Conservation (phyloP, 1,284 basidiomycete species). For the Ceratobasidium sp. region DNA sequence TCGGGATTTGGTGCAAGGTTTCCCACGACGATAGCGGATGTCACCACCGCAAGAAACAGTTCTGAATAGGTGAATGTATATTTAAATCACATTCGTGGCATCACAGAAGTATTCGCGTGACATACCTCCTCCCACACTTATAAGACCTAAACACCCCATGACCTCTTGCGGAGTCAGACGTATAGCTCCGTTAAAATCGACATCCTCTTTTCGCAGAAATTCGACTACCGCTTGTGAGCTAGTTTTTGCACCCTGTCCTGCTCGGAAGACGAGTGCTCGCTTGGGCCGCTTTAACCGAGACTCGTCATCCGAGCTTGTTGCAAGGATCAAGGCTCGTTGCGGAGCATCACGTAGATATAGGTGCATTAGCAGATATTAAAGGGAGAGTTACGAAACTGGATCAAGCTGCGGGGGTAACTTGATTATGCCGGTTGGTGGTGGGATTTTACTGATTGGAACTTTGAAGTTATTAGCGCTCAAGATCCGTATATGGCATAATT, state of each 20-base stretch:
- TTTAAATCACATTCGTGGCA: neutral
- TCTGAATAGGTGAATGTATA: constrained; percentile 59
- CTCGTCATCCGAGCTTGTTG: constrained; percentile 74
- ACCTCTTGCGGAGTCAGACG: constrained; percentile 72
- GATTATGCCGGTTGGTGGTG: constrained; percentile 10
- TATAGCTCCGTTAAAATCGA: constrained; percentile 71
- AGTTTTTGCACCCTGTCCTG: constrained; percentile 62
- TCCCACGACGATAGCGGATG: constrained; percentile 79
- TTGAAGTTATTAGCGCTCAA: constrained; percentile 16
- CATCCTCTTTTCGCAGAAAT: constrained; percentile 76
- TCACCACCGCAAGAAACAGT: constrained; percentile 80
- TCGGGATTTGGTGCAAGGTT: constrained; percentile 72
- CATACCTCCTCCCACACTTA: constrained; percentile 58
- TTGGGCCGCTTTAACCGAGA: constrained; percentile 63
- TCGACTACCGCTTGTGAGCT: constrained; percentile 78
- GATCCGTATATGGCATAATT: neutral
- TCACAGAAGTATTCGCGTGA: neutral
- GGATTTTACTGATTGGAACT: constrained; percentile 9
- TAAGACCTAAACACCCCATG: constrained; percentile 81
- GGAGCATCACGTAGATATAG: constrained; percentile 73
- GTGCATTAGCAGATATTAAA: constrained; percentile 60
- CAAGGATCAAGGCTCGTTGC: constrained; percentile 70
- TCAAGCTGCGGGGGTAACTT: neutral
- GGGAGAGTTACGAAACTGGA: neutral
- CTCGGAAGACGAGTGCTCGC: constrained; percentile 75